Evolutionary conservation across 768 basidiomycete species (phyloP), one percentile per base, ranked within the genome.

Genomic region (Hydnomerulius pinastri): DNA sequence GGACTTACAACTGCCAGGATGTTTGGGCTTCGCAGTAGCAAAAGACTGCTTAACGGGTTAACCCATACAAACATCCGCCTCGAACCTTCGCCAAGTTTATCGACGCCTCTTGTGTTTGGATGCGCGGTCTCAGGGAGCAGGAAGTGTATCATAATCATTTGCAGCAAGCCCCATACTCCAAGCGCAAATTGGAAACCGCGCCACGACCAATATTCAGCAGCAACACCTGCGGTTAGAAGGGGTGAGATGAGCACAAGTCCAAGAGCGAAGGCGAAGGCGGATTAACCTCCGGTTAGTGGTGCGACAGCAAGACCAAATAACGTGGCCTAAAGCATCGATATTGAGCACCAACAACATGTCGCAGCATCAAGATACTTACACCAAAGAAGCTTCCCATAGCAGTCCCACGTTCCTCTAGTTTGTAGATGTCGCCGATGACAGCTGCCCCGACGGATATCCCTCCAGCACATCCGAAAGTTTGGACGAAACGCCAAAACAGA

Each of bases 71-170:
- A 69, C 33, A 53, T 48, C 36, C 50, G 66, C 4, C 50, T 57
- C 2, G 55, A 54, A 3, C 59, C 51, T 24, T 46, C 48, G 20
- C 21, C 38, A 3, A 63, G 48, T 51, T 80, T 80, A 46, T 85
- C 83, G 2, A 85, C 69, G 0, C 83, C 80, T 32, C 76, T 70
- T 1, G 75, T 60, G 6, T 81, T 77, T 1, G 86, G 85, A 56
- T 85, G 82, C 43, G 77, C 79, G 2, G 86, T 88, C 57, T 89
- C 87, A 0, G 86, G 86, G n/a, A 86, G 74, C 45, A 74, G 74
- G 3, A 76, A 35, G 1, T 61, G 42, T 27, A 86, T 70, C 5
- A 69, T 52, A 6, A 75, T 6, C 29, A 80, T 70, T 2, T 72
- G 68, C 1, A 74, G 12, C 0, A 78, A 30, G 2, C 76, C 77